These are phyloP conservation scores for Erodium chrysanthum DNA, from an alignment of 441 rosid species.

Conservation along the genomic window DNA sequence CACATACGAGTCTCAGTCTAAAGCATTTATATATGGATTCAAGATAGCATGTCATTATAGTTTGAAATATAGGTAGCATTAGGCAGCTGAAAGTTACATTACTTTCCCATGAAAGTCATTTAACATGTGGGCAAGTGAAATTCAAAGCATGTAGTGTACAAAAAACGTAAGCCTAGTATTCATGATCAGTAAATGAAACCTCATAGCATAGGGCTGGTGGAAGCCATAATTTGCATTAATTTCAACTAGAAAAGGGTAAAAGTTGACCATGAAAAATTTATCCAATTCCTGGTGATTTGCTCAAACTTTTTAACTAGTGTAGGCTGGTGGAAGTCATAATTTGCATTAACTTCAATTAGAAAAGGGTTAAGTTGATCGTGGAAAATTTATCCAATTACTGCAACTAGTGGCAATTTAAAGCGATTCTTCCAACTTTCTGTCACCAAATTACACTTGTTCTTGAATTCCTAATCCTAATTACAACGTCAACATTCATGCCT, in stretches of 20 bases:
- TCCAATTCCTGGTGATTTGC: too few relatives aligned
- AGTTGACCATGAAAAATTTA: too few relatives aligned
- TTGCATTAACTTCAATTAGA: too few relatives aligned
- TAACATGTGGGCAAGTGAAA: not conserved
- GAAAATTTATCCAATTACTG: too few relatives aligned
- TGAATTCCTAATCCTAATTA: not conserved
- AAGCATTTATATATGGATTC: too few relatives aligned
- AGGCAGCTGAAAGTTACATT: not conserved
- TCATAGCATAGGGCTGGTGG: not conserved
- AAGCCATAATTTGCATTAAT: too few relatives aligned
- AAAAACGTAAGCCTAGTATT: not conserved
- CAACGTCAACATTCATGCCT: not conserved
- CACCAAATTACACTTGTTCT: not conserved
- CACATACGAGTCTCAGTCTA: too few relatives aligned
- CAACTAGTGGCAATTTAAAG: not conserved
- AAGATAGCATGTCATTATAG: too few relatives aligned
- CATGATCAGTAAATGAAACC: not conserved
- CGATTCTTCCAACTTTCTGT: not conserved
- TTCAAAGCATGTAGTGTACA: not conserved
- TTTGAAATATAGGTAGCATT: not conserved
- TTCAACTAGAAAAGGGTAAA: too few relatives aligned
- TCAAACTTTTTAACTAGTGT: not conserved
- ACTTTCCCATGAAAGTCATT: not conserved
- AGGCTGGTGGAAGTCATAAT: not conserved
- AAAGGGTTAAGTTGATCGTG: too few relatives aligned